Conservation (phyloP, 768 basidiomycete species). For the Termitomyces sp. region DNA sequence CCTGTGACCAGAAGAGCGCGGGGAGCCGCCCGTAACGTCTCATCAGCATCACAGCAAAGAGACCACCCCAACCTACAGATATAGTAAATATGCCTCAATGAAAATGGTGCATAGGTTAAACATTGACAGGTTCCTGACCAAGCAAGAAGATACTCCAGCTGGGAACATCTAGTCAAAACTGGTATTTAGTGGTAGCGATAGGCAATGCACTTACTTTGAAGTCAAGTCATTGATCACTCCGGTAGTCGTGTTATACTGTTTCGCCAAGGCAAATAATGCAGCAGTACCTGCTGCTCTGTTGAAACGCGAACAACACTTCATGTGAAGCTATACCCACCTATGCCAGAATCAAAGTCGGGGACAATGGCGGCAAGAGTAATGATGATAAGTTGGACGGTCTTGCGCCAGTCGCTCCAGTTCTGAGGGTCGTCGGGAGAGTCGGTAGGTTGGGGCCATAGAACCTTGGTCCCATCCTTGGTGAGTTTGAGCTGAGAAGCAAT, state of each 20-base stretch:
- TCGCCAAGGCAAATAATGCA: conserved; percentile 57
- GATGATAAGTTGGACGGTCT: conserved; percentile 56
- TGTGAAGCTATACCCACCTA: conserved; percentile 37
- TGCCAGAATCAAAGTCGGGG: conserved; percentile 66
- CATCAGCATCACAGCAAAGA: conserved; percentile 61
- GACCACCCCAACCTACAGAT: conserved; percentile 52
- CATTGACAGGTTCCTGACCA: conserved; percentile 30
- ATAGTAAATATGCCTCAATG: neutral
- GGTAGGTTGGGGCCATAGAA: conserved; percentile 71
- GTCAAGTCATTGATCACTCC: conserved; percentile 62
- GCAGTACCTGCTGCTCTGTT: conserved; percentile 47
- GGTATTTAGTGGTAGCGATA: neutral
- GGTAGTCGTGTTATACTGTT: conserved; percentile 52
- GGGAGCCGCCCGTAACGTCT: conserved; percentile 64
- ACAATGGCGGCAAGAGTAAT: conserved; percentile 64
- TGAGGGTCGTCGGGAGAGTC: conserved; percentile 63
- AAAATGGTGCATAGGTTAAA: neutral
- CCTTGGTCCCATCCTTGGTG: conserved; percentile 51
- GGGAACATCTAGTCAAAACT: neutral
- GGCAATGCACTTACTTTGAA: conserved; percentile 39
- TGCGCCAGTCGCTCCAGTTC: conserved; percentile 57
- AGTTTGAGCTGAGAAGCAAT: conserved; percentile 58
- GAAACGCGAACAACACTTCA: neutral
- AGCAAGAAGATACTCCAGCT: conserved; percentile 70
- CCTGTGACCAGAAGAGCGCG: conserved; percentile 70